A percentile compares a stretch with the other conserved stretches of the same genome.
These are phyloP conservation scores for Smithsoniella earleae DNA, from an alignment of 163 green algal species.

Conservation along the genomic window DNA sequence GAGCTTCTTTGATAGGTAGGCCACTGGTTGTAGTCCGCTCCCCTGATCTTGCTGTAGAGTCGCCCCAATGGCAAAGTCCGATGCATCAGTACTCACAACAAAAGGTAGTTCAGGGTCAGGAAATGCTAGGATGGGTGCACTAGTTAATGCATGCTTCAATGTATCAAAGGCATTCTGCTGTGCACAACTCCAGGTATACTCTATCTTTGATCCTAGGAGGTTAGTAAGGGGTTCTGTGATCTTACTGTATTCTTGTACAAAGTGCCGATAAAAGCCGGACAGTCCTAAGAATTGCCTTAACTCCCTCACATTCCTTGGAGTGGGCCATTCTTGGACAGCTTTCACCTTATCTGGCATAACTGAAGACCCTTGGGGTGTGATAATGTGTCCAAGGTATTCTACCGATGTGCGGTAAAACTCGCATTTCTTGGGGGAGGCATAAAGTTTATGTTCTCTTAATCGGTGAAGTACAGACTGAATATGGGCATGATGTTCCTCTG, in stretches of 20 bases:
- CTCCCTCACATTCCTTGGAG: constrained; percentile 30
- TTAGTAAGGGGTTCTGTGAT: constrained; percentile 35
- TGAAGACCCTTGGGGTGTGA: constrained; percentile 34
- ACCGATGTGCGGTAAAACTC: constrained; percentile 32
- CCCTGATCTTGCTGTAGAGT: constrained; percentile 34
- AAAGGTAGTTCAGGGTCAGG: constrained; percentile 13
- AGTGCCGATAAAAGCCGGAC: constrained; percentile 43
- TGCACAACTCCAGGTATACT: not conserved
- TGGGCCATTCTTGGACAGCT: too few species aligned
- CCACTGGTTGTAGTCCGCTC: not conserved
- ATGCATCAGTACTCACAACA: constrained; percentile 34
- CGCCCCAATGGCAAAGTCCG: constrained; percentile 28
- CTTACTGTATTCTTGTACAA: constrained; percentile 38
- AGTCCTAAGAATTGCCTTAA: constrained; percentile 40
- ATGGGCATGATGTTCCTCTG: constrained; percentile 37
- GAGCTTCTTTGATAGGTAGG: constrained; percentile 35
- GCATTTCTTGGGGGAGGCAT: constrained; percentile 40
- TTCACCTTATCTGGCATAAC: constrained; percentile 36
- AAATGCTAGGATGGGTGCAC: not conserved
- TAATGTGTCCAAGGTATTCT: constrained; percentile 40
- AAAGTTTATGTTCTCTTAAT: constrained; percentile 34
- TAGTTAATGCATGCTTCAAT: not conserved
- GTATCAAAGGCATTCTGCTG: constrained; percentile 11
- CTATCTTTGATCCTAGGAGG: constrained; percentile 14
- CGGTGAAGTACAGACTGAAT: constrained; percentile 32